Evolutionary conservation across 1,139 yeast species (phyloP), one percentile per base, ranked within the genome.

Genomic region (Saccharomyces hybrid): DNA sequence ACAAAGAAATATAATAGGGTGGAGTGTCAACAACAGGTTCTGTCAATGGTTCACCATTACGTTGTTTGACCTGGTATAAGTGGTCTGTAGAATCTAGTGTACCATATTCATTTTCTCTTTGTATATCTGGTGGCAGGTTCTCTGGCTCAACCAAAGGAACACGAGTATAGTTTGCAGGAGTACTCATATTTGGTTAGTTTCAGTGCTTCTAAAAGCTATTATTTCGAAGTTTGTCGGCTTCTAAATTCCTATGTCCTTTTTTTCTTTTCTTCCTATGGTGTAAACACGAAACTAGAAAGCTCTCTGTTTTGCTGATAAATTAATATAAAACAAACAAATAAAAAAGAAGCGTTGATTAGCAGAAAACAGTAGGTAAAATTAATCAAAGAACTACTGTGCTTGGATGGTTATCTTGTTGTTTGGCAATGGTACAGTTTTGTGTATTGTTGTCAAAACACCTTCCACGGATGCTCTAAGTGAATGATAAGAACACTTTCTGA

Each of bases 21-120:
- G 98, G 98, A 56, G 91, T 96, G 68, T 89, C 96, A 42, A 73
- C 59, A 26, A 83, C 75, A 8, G 86, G 83, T n/a, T 75, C 75
- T 4, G 81, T 79, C 52, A 83, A 71, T 1, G 84, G 81, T 55
- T 75, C 78, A 7, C 82, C 82, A 21, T 78, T 54, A 46, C 73
- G 62, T 2, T 79, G 55, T 75, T 79, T 68, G 72, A 84, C 70
- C 70, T 75, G 57, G 80, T 81, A 78, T 47, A 84, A 73, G 65
- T 81, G 79, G 4, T 83, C 80, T n/a, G 74, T 66, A 3, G 84
- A 79, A 0, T 86, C 78, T 55, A 83, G 70, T 34, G 75, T 71
- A 34, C 93, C 93, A 65, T 76, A 86, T 66, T 86, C 93, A 62
- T 80, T 72, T 57, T 83, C 85, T 32, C 81, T 80, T 60, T 78